Evolutionary conservation across 345 rosid genomes (phyloP), one percentile per base, ranked within the genome.

Genomic region (Murraya paniculata): DNA sequence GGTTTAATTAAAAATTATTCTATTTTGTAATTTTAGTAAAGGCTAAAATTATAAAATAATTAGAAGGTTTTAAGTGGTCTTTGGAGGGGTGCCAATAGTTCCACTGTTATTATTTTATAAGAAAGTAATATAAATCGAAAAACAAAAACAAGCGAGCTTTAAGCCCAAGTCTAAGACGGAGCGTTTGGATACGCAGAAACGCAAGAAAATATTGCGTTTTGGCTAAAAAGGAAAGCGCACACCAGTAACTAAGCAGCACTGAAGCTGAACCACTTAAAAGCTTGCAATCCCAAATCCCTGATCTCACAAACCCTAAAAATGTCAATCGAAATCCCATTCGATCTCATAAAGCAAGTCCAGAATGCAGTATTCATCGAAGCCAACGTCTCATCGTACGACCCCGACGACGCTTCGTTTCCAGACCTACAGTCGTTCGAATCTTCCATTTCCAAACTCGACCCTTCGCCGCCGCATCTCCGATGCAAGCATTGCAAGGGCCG

Each of bases 401-500:
- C 91, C 14, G 75, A 64, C 27, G 89, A 77, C 58, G 77, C 86
- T 22, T 79, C 85, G 78, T 74, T 78, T 73, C 83, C 83, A 36
- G 68, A 45, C 59, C 84, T 90, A 9, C 91, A 87, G 48, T 82
- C 92, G 0, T 67, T 82, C n/a, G 56, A 81, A 39, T 88, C 85
- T 30, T 86, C 90, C 7, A 79, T 91, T 65, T 57, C 94, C 45
- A 86, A 83, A 55, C 74, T 86, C 59, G 93, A 94, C 74, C 91
- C 96, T 24, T 90, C 91, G 0, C 88, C 97, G 13, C 75, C 87
- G 33, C 72, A 84, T 67, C 91, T 86, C 72, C 92, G 94, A 11
- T 93, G 99, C 88, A 84, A 80, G 64, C 82, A 84, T 84, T 95
- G 98, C 80, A 85, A 88, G 27, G 94, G 90, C 2, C 82, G 85